Evolutionary conservation across 2,329 filamentous ascomycete species (phyloP), one percentile per base, ranked within the genome.

Genomic region (Basipetospora chlamydospora): DNA sequence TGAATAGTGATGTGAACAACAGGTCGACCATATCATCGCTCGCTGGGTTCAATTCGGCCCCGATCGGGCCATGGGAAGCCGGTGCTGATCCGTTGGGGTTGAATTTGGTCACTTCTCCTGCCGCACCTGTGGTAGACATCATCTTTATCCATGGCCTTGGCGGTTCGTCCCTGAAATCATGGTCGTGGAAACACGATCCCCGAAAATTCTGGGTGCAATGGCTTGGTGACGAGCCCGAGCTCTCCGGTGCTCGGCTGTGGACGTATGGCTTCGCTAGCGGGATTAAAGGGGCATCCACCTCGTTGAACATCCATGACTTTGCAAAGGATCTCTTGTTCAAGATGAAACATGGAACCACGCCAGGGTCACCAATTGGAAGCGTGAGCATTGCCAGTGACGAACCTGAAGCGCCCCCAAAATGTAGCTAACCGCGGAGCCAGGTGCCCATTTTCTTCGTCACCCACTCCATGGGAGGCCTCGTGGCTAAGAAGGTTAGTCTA

Each of bases 141-240:
- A 32, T 50, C 3, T 50, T 51, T 36, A 39, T 51, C 5, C 49
- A 50, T 35, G 48, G 49, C 6, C 46, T 51, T 2, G 43, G 42
- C 4, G 47, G 46, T 0, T n/a, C n/a, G n/a, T 44, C 46, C 13
- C 46, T 44, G n/a, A 28, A 38, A 8, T 28, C 31, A 18, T 46
- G 47, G 4, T 50, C 46, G 48, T 49, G 39, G 8, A 26, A 31
- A 8, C 38, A 47, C 15, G 31, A 41, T 12, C 43, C 44, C 22
- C 34, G 42, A 1, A 30, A 40, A 3, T 37, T 49, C 8, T 50
- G 47, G 47, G 46, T 46, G 6, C 13, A 29, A 2, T 44, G 44
- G 42, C 46, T 53, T n/a, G n/a, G n/a, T n/a, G n/a, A n/a, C n/a
- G n/a, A n/a, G n/a, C n/a, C n/a, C n/a, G n/a, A n/a, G 5, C 47